Percentiles rank a stretch among this genome's conserved stretches.
phyloP scores from a whole-genome alignment of 2,329 filamentous ascomycete species.

The Xylaria hypoxylon region DNA sequence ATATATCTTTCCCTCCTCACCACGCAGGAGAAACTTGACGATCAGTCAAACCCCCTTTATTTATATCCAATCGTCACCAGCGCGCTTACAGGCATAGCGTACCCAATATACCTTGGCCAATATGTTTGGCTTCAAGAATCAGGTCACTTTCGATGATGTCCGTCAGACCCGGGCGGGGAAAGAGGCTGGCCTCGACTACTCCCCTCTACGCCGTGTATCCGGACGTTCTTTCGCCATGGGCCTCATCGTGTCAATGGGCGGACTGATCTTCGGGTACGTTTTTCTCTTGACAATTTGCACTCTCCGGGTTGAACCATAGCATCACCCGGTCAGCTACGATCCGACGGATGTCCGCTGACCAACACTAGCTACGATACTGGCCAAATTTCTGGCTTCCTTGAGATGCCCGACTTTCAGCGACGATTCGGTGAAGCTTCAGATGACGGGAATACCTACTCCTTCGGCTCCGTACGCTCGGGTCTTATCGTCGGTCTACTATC shows the following conservation, averaged over 20 bases:
- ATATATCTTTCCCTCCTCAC: background rate
- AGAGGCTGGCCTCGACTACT: conserved; percentile 58
- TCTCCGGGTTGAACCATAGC: background rate
- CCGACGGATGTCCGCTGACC: conserved; percentile 4
- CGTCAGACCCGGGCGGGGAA: conserved; percentile 56
- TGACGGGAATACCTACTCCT: conserved; percentile 54
- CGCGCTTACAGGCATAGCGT: background rate
- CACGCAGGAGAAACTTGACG: conserved; percentile 3
- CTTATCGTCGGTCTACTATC: conserved; percentile 69
- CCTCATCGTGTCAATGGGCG: conserved; percentile 39
- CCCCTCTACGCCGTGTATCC: conserved; percentile 48
- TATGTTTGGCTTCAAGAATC: conserved; percentile 43
- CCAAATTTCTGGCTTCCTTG: conserved; percentile 67
- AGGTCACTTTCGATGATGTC: conserved; percentile 57
- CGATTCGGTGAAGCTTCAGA: conserved; percentile 61
- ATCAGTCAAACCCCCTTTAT: background rate
- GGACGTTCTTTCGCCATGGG: conserved; percentile 37
- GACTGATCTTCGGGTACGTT: conserved; percentile 40
- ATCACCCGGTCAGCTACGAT: background rate
- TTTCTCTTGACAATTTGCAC: background rate
- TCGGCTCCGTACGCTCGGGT: conserved; percentile 66
- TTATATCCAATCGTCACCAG: background rate
- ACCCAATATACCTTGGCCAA: conserved; percentile 24
- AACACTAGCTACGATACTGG: conserved; percentile 60
- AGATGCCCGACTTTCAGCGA: conserved; percentile 66